Evolutionary conservation across 2,329 filamentous ascomycete species (phyloP).

Genomic region (Amauroascus niger): DNA sequence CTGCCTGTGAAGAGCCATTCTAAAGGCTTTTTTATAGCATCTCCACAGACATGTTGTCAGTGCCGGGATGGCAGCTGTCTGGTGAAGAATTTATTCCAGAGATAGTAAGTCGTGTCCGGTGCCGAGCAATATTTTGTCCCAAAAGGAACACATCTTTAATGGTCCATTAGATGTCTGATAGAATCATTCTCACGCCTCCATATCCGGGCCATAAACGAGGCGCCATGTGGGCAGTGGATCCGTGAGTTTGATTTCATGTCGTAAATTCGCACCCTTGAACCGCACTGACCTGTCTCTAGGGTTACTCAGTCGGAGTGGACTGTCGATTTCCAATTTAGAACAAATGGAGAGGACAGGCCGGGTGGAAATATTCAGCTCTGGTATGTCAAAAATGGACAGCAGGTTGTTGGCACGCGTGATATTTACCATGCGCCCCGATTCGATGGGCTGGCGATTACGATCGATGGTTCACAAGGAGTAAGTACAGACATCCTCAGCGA

Average conservation of each 20-base stretch:
- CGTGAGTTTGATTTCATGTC: conserved; percentile 27
- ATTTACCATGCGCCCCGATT: conserved; percentile 78
- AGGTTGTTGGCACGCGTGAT: conserved; percentile 59
- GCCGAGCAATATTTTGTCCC: not conserved
- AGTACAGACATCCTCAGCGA: conserved; percentile 13
- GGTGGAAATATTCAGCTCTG: conserved; percentile 89
- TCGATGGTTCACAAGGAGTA: conserved; percentile 68
- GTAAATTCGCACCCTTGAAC: not conserved
- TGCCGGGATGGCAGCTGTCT: conserved; percentile 48
- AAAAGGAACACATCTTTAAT: not conserved
- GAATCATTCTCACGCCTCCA: conserved; percentile 81
- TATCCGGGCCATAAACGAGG: conserved; percentile 77
- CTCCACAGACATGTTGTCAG: conserved; percentile 43
- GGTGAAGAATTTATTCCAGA: conserved; percentile 49
- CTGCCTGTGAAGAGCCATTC: not conserved
- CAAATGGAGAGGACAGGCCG: conserved; percentile 71
- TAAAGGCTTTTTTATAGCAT: conserved; percentile 44
- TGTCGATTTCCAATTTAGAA: conserved; percentile 77
- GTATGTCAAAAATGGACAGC: conserved; percentile 63
- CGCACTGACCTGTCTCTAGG: conserved; percentile 21
- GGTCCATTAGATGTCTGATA: conserved; percentile 61
- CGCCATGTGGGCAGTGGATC: conserved; percentile 65
- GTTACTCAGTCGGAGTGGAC: conserved; percentile 59
- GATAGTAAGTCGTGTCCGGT: conserved; percentile 31
- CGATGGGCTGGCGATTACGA: conserved; percentile 77